phyloP scores from a whole-genome alignment of 345 rosid genomes.

The Iberis pinnata region DNA sequence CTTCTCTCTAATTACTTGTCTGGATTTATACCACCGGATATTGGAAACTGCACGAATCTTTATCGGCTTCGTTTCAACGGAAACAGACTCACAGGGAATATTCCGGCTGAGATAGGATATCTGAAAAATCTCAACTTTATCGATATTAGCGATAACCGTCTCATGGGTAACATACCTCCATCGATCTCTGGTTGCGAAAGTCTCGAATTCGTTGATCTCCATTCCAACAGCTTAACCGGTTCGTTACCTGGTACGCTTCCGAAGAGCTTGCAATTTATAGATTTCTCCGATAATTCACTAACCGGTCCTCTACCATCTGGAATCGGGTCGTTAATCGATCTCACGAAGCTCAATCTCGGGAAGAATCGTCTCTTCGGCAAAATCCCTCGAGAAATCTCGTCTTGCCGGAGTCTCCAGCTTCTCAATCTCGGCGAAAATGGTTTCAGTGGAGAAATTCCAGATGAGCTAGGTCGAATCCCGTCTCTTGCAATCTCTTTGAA shows the following conservation, averaged over 20 bases:
- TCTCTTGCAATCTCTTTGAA: slow-evolving; percentile 79
- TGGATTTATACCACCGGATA: slow-evolving; percentile 67
- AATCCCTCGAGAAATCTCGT: slow-evolving; percentile 60
- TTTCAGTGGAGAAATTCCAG: slow-evolving; percentile 73
- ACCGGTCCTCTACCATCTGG: slow-evolving; percentile 50
- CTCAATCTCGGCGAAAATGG: slow-evolving; percentile 63
- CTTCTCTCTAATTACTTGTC: slow-evolving; percentile 72
- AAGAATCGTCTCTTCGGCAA: slow-evolving; percentile 59
- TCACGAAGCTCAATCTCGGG: slow-evolving; percentile 70
- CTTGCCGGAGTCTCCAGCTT: slow-evolving; percentile 67
- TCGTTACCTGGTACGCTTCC: slow-evolving; percentile 62
- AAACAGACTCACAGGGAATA: slow-evolving; percentile 63
- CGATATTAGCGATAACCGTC: slow-evolving; percentile 62
- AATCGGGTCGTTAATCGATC: slow-evolving; percentile 56
- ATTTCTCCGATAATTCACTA: slow-evolving; percentile 67
- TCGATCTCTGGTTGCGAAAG: slow-evolving; percentile 49
- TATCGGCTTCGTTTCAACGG: slow-evolving; percentile 57
- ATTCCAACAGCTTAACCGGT: slow-evolving; percentile 69
- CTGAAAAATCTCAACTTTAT: slow-evolving; percentile 60
- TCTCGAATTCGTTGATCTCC: slow-evolving; percentile 71
- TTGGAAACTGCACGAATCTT: slow-evolving; percentile 71
- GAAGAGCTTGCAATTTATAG: slow-evolving; percentile 52
- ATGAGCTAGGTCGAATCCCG: slow-evolving; percentile 63
- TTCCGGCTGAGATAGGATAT: slow-evolving; percentile 71
- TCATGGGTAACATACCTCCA: slow-evolving; percentile 60